Conservation (phyloP, 192 early-diverging fungal genomes). For the Linnemannia schmuckeri region DNA sequence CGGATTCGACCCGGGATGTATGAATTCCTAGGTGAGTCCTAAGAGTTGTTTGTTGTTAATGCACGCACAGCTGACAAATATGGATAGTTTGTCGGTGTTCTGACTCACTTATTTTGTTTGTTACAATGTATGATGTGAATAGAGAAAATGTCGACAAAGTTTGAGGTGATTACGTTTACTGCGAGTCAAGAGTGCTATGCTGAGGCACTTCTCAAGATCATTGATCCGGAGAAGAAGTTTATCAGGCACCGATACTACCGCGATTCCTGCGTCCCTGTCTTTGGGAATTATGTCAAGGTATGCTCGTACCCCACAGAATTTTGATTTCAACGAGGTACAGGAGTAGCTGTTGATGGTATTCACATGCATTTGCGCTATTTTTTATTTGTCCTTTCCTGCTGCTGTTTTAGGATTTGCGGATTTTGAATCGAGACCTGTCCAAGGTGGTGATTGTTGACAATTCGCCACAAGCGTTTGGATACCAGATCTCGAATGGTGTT, state of each 20-base stretch:
- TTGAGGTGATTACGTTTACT: slow-evolving; percentile 82
- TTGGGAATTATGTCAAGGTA: slow-evolving; percentile 76
- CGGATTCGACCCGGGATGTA: slow-evolving; percentile 74
- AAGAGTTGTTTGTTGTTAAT: background rate
- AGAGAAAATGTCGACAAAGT: slow-evolving; percentile 66
- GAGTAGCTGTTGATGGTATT: background rate
- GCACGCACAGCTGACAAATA: background rate
- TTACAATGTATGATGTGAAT: background rate
- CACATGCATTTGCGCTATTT: background rate
- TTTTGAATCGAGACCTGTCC: slow-evolving; percentile 75
- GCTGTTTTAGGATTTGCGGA: slow-evolving; percentile 64
- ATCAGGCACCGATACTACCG: slow-evolving; percentile 79
- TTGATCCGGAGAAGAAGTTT: slow-evolving; percentile 72
- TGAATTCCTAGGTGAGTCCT: slow-evolving; percentile 66
- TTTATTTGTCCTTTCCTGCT: background rate
- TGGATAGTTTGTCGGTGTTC: background rate
- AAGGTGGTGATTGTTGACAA: slow-evolving; percentile 80
- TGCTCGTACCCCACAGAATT: background rate
- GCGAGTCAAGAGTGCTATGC: slow-evolving; percentile 84
- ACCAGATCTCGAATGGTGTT: slow-evolving; percentile 80
- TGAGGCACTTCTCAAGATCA: slow-evolving; percentile 68
- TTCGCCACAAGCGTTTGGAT: slow-evolving; percentile 80
- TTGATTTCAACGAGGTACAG: no score
- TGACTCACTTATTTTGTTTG: background rate
- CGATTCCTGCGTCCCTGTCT: slow-evolving; percentile 74